These are phyloP conservation scores for Solanum okadae DNA, from an alignment of 257 asterid species.

Conservation along the genomic window DNA sequence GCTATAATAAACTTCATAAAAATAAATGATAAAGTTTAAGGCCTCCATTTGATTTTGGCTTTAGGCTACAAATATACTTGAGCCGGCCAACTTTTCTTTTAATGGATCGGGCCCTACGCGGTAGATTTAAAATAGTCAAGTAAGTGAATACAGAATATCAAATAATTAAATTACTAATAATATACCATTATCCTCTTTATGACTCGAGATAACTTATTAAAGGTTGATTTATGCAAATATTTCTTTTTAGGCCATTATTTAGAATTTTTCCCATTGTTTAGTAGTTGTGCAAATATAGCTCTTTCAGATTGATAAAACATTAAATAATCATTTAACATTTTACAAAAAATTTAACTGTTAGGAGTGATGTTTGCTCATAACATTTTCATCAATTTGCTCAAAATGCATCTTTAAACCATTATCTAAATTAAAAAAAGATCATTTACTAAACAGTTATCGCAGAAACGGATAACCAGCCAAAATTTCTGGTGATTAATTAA, in stretches of 20 bases:
- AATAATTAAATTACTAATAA: no score
- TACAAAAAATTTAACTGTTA: neutral
- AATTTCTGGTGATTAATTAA: neutral
- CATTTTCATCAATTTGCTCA: neutral
- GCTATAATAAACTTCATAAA: neutral
- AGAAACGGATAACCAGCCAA: neutral
- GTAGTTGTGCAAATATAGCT: neutral
- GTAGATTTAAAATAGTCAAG: no score
- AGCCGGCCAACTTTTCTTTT: neutral
- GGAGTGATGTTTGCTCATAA: neutral
- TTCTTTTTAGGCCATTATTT: neutral
- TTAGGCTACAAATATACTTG: neutral
- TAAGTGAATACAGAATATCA: no score
- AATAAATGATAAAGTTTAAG: no score
- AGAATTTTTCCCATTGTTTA: neutral
- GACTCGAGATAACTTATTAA: neutral
- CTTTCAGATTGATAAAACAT: neutral
- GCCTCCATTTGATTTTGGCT: neutral
- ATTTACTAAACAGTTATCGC: neutral
- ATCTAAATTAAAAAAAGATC: neutral
- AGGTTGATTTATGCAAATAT: neutral
- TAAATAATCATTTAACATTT: neutral
- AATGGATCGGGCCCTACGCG: neutral
- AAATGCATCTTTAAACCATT: neutral
- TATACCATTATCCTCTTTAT: neutral